These are phyloP conservation scores for Metschnikowia continentalis DNA, from an alignment of 805 yeast species.

Conservation along the genomic window DNA sequence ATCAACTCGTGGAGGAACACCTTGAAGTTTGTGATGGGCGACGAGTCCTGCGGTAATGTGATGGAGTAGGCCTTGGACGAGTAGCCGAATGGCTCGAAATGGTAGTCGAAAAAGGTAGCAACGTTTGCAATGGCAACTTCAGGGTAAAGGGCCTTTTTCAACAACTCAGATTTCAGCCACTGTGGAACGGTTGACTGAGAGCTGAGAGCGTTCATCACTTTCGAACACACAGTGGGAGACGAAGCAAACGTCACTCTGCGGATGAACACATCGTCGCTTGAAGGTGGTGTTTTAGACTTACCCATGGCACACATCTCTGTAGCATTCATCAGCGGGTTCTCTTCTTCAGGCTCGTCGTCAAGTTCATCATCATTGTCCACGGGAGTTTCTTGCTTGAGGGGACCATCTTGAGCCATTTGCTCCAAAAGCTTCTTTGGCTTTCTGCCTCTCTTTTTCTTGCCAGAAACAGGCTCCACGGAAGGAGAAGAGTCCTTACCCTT, in stretches of 20 bases:
- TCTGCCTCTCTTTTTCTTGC: constrained; percentile 21
- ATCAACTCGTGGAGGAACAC: constrained; percentile 35
- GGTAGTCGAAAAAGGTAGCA: constrained; percentile 32
- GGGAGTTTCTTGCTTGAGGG: constrained; percentile 10
- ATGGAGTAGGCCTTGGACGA: constrained; percentile 39
- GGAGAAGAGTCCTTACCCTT: constrained; percentile 14
- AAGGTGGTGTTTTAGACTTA: constrained; percentile 11
- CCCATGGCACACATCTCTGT: constrained; percentile 17
- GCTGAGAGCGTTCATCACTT: constrained; percentile 9
- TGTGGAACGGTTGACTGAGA: constrained; percentile 11
- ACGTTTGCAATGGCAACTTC: constrained; percentile 25
- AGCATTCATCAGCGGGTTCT: constrained; percentile 7
- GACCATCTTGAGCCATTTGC: constrained; percentile 15
- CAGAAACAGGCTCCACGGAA: constrained; percentile 13
- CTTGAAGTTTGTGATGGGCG: constrained; percentile 44
- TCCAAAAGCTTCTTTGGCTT: constrained; percentile 21
- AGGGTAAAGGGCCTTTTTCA: constrained; percentile 27
- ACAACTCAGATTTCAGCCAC: constrained; percentile 24
- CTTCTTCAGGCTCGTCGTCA: constrained; percentile 6
- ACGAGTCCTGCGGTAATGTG: constrained; percentile 42
- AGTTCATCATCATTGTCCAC: constrained; percentile 7
- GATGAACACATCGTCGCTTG: constrained; percentile 17
- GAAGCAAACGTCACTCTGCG: constrained; percentile 14
- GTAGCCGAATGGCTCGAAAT: constrained; percentile 33
- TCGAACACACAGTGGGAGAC: constrained; percentile 9